Evolutionary conservation across 2,329 filamentous ascomycete species (phyloP).

Genomic region (Cryphonectria carpinicola): DNA sequence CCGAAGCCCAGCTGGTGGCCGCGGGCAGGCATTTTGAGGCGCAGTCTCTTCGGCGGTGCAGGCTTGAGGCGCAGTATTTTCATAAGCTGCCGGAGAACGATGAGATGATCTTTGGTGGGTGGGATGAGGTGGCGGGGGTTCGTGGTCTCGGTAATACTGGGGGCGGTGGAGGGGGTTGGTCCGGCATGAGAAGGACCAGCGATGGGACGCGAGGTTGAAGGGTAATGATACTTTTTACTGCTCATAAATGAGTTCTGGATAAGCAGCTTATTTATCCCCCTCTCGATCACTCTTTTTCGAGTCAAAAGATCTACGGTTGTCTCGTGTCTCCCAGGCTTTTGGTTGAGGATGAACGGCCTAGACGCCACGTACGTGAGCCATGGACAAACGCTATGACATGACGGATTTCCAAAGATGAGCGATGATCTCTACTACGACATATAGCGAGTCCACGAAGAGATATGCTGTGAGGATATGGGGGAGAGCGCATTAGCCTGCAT

Average conservation of each 20-base stretch:
- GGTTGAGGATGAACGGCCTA: not conserved
- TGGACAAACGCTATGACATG: not conserved
- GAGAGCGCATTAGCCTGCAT: not conserved
- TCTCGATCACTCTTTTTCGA: not conserved
- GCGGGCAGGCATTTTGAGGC: constrained; percentile 26
- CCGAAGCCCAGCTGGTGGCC: constrained; percentile 20
- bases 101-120: not conserved
- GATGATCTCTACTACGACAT: not conserved
- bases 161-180: not conserved
- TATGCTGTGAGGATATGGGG: not conserved
- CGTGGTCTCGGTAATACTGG: too few species aligned
- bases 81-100: constrained; percentile 26
- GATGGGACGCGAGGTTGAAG: not conserved
- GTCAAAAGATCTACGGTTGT: not conserved
- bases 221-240: too few species aligned
- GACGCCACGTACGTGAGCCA: not conserved
- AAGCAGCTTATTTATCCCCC: too few species aligned
- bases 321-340: not conserved
- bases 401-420: not conserved
- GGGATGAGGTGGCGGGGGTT: not conserved
- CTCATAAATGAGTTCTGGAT: too few species aligned
- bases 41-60: constrained; percentile 26
- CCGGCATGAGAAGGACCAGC: not conserved
- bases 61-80: constrained; percentile 28
- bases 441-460: not conserved